Percentiles rank a stretch among this genome's conserved stretches.
phyloP scores from a whole-genome alignment of 257 asterid species.

The Solanum habrochaites region DNA sequence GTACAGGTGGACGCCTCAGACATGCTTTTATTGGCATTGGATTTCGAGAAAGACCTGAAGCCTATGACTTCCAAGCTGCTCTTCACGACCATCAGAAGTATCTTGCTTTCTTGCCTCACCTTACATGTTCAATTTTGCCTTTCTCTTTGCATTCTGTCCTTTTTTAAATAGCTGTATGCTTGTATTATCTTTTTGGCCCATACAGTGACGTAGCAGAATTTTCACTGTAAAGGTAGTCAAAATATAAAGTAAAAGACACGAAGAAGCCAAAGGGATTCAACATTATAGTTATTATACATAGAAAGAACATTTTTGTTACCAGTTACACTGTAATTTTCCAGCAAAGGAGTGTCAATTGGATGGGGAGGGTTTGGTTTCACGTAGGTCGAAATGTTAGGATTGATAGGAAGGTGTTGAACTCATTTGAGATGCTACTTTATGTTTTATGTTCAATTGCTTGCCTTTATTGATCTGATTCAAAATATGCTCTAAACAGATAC shows the following conservation, averaged over 20 bases:
- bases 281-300: background rate
- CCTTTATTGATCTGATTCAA: background rate
- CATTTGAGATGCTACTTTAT: background rate
- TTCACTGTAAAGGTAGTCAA: background rate
- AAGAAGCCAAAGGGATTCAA: background rate
- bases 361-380: background rate
- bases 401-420: background rate
- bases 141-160: background rate
- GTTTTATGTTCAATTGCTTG: background rate
- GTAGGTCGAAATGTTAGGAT: background rate
- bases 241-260: background rate
- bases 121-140: background rate
- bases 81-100: constrained; percentile 99
- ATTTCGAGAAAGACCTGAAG: constrained; percentile 95
- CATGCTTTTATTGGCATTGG: constrained; percentile 99
- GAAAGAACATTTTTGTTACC: background rate
- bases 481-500: constrained; percentile 41
- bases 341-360: background rate
- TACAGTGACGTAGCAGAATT: background rate
- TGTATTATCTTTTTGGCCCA: background rate
- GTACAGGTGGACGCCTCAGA: constrained; percentile 78
- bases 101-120: background rate
- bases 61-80: constrained; percentile 98
- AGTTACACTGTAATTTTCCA: background rate
- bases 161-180: background rate